phyloP scores from a whole-genome alignment of 2,329 filamentous ascomycete genomes.

The Fusarium circinatum region DNA sequence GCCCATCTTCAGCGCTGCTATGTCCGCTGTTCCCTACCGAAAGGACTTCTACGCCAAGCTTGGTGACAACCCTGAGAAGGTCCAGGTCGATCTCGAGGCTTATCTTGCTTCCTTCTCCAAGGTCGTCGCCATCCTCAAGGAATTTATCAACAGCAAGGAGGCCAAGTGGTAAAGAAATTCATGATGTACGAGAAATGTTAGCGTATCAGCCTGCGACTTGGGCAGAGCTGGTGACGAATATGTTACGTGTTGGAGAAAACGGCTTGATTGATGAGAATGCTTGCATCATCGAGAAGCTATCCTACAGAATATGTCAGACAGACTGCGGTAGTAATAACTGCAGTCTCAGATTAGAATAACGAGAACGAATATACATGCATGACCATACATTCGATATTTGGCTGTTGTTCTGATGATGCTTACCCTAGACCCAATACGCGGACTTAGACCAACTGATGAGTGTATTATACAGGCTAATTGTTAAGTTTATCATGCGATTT shows the following conservation, averaged over 20 bases:
- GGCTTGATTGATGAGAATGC: slow-evolving; percentile 18
- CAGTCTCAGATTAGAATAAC: slow-evolving; percentile 21
- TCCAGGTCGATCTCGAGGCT: slow-evolving; percentile 69
- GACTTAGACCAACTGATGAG: not conserved
- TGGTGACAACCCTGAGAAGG: slow-evolving; percentile 71
- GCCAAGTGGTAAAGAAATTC: slow-evolving; percentile 63
- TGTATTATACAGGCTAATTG: not conserved
- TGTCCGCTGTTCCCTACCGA: slow-evolving; percentile 92
- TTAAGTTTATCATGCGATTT: not conserved
- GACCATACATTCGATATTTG: not conserved
- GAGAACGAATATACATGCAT: slow-evolving; percentile 29
- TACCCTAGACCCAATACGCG: not conserved
- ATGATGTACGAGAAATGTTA: slow-evolving; percentile 4
- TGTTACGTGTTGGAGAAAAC: slow-evolving; percentile 14
- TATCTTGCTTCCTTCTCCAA: slow-evolving; percentile 85
- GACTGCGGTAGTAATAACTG: slow-evolving; percentile 4
- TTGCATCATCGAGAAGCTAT: slow-evolving; percentile 10
- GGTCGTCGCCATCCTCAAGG: slow-evolving; percentile 79
- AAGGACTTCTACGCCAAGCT: slow-evolving; percentile 94
- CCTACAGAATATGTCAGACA: slow-evolving; percentile 8
- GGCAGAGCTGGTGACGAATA: slow-evolving; percentile 9
- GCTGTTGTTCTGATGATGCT: not conserved
- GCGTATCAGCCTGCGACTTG: not conserved
- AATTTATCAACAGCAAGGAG: slow-evolving; percentile 65
- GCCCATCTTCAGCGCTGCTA: slow-evolving; percentile 91